Conservation (phyloP, 495 filamentous ascomycete species). For the Penicillium pancosmium region DNA sequence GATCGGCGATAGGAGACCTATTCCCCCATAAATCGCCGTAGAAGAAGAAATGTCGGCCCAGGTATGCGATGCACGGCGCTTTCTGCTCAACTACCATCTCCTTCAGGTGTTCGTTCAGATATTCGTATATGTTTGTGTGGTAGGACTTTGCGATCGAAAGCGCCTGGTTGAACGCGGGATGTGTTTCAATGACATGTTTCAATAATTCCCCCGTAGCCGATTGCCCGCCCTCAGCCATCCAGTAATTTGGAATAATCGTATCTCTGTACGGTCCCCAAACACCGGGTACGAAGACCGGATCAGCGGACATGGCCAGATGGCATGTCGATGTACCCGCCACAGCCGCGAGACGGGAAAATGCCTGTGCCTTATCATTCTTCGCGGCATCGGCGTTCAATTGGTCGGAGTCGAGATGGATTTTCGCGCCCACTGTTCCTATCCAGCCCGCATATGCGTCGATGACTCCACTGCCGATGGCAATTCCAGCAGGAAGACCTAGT, state of each 20-base stretch:
- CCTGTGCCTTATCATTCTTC: conserved; percentile 81
- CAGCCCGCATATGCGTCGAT: conserved; percentile 98
- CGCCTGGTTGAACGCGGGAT: conserved; percentile 82
- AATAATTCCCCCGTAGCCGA: conserved; percentile 93
- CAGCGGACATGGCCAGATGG: conserved; percentile 90
- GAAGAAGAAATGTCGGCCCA: conserved; percentile 94
- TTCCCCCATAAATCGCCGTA: conserved; percentile 99
- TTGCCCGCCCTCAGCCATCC: conserved; percentile 97
- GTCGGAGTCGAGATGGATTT: conserved; percentile 70
- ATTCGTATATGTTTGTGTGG: conserved; percentile 88
- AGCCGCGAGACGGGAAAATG: conserved; percentile 91
- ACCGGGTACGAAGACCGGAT: conserved; percentile 87
- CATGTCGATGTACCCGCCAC: conserved; percentile 97
- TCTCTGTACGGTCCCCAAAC: conserved; percentile 98
- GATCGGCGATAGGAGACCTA: conserved; percentile 87
- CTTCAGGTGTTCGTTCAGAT: conserved; percentile 84
- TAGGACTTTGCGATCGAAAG: conserved; percentile 72
- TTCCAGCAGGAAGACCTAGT: conserved; percentile 83
- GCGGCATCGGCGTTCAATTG: conserved; percentile 60
- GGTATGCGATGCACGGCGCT: conserved; percentile 77
- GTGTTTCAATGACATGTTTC: conserved; percentile 91
- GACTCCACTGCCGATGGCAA: conserved; percentile 91
- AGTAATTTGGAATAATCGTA: conserved; percentile 85
- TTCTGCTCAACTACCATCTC: conserved; percentile 66
- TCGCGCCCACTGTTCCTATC: conserved; percentile 98